phyloP scores from a whole-genome alignment of 1,139 yeast genomes.

The Sugiyamaella novakii region DNA sequence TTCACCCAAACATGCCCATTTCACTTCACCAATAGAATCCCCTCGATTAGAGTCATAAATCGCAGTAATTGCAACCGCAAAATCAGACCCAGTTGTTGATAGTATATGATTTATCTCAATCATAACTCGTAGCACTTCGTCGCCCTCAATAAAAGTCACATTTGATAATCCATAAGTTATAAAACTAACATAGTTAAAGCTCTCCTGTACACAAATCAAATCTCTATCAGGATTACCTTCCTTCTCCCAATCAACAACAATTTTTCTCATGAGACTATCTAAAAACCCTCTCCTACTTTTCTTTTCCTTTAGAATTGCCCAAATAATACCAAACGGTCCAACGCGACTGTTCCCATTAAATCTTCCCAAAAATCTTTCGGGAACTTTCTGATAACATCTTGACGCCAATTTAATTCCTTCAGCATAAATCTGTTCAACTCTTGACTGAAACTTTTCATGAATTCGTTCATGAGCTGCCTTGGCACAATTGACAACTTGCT shows the following conservation, averaged over 20 bases:
- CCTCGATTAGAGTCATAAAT: slow-evolving; percentile 5
- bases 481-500: slow-evolving; percentile 53
- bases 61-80: slow-evolving; percentile 11
- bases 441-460: slow-evolving; percentile 66
- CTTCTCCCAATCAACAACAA: slow-evolving; percentile 34
- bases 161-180: slow-evolving; percentile 46
- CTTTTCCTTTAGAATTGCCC: slow-evolving; percentile 49
- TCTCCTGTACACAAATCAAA: slow-evolving; percentile 23
- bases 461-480: slow-evolving; percentile 55
- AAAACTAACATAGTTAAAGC: slow-evolving; percentile 44
- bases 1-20: slow-evolving; percentile 17
- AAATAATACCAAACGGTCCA: slow-evolving; percentile 41
- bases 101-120: slow-evolving; percentile 36
- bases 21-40: slow-evolving; percentile 16
- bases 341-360: slow-evolving; percentile 16
- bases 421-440: slow-evolving; percentile 63
- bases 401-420: slow-evolving; percentile 66
- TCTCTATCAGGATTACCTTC: slow-evolving; percentile 8
- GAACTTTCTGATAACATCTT: slow-evolving; percentile 45
- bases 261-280: slow-evolving; percentile 41
- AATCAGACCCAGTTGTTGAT: slow-evolving; percentile 41
- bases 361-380: slow-evolving; percentile 28
- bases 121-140: slow-evolving; percentile 45
- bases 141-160: slow-evolving; percentile 46
- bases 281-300: slow-evolving; percentile 54